These are phyloP conservation scores for Myxozyma geophila DNA, from an alignment of 805 yeast genomes.

Conservation along the genomic window DNA sequence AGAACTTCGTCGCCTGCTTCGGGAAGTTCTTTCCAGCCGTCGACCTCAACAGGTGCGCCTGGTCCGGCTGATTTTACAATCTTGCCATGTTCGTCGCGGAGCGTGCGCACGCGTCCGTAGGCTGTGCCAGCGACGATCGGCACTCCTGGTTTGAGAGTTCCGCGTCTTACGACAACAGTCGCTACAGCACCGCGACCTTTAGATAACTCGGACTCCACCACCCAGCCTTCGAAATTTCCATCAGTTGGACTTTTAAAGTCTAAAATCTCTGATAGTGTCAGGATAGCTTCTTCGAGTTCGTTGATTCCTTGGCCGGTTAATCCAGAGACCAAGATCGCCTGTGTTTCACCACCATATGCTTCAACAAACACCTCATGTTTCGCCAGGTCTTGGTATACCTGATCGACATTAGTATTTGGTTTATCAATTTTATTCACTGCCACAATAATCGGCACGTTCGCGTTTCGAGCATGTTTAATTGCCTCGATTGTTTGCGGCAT, in stretches of 20 bases:
- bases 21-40: conserved; percentile 95
- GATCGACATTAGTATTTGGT: conserved; percentile 72
- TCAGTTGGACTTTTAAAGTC: conserved; percentile 68
- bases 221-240: conserved; percentile 78
- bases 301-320: conserved; percentile 85
- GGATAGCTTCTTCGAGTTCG: conserved; percentile 83
- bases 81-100: conserved; percentile 76
- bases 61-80: conserved; percentile 72
- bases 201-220: conserved; percentile 81
- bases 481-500: conserved; percentile 98
- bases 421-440: conserved; percentile 93
- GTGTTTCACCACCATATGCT: conserved; percentile 94
- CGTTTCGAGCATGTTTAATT: conserved; percentile 83
- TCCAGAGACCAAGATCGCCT: conserved; percentile 85
- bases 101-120: conserved; percentile 79
- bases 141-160: conserved; percentile 70
- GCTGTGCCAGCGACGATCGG: conserved; percentile 85
- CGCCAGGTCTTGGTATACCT: conserved; percentile 77
- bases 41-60: conserved; percentile 83
- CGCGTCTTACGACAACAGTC: conserved; percentile 80
- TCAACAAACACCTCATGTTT: conserved; percentile 81
- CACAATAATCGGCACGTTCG: conserved; percentile 82
- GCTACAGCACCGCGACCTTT: conserved; percentile 81
- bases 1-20: conserved; percentile 85
- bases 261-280: conserved; percentile 79